Base-by-base conservation (phyloP, 176 grass and related monocot species). In the Microstegium vimineum region DNA sequence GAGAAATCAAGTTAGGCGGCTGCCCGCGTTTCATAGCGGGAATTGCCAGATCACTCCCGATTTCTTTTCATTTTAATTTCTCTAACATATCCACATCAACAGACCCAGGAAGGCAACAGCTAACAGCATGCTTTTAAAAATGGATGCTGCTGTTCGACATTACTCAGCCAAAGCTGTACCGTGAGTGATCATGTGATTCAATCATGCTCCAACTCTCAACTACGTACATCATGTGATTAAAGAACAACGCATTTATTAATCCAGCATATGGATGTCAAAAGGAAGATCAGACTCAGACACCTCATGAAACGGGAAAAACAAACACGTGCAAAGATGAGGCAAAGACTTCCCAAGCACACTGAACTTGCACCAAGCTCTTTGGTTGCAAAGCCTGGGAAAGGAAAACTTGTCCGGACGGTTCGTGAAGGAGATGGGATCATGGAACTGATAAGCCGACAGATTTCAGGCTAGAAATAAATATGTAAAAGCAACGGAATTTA, bases 131-230 rank as follows among this genome's bases (percentile, higher is more conserved):
- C 4, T 42, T 73, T 46, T 73, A 38, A 73, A 17, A 32, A 52
- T 25, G 16, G 57, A 51, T 5, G 31, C 1, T 3, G 76, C 42
- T 23, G 23, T 30, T 79, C 37, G 46, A 28, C 10, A 41, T 41
- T 56, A 62, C 51, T 40, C 9, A 51, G 16, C 23, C 68, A 66
- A 46, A 57, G 43, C 59, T 80, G 76, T 66, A 33, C 43, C 4
- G 7, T 5, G n/a, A 26, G 13, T 31, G 43, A 66, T 74, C 70
- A 16, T 40, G 59, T 20, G 38, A 28, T 71, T 45, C 38, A 69
- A 5, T 71, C 42, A 28, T 28, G 32, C 5, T n/a, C 30, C 75
- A 85, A 47, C 66, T 28, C 32, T 17, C 69, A 86, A 74, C 77
- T 3, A 27, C 2, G 70, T 3, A 27, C 2, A 78, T 62, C 69